Evolutionary conservation across 2,329 filamentous ascomycete genomes (phyloP).

Genomic region (Pleoardoris graminearum): DNA sequence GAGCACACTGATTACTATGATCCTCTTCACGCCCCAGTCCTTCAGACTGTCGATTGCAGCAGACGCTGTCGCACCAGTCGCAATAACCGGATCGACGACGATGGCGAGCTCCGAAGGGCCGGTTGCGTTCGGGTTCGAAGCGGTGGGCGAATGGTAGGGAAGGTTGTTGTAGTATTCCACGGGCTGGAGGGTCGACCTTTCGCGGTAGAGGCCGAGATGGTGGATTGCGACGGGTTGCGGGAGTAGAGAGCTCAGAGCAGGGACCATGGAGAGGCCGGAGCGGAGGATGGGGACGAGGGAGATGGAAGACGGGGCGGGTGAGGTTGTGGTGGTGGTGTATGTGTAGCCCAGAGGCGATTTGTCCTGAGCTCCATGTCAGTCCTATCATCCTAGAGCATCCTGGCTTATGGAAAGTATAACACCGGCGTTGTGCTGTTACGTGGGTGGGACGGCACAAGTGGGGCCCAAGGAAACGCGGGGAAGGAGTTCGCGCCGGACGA

Average conservation of each 20-base stretch:
- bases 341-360: conserved; percentile 76
- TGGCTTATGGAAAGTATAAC: no score
- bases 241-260: conserved; percentile 81
- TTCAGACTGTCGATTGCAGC: conserved; percentile 86
- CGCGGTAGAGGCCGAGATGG: conserved; percentile 92
- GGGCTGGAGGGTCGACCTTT: conserved; percentile 81
- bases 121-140: conserved; percentile 41
- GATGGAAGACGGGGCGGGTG: conserved; percentile 67
- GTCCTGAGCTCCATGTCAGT: conserved; percentile 60
- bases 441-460: not conserved
- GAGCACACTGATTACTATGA: conserved; percentile 76
- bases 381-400: not conserved
- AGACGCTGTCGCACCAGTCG: conserved; percentile 85
- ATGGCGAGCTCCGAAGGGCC: conserved; percentile 68
- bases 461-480: conserved; percentile 4
- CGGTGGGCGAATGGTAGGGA: conserved; percentile 66
- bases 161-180: conserved; percentile 99
- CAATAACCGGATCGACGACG: conserved; percentile 88
- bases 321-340: conserved; percentile 68
- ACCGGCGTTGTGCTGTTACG: not conserved
- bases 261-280: conserved; percentile 88
- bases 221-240: conserved; percentile 80
- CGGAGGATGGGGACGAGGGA: conserved; percentile 91
- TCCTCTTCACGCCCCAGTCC: conserved; percentile 87
- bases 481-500: conserved; percentile 2